These are phyloP conservation scores for Voacanga thouarsii DNA, from an alignment of 257 asterid species.

Conservation along the genomic window DNA sequence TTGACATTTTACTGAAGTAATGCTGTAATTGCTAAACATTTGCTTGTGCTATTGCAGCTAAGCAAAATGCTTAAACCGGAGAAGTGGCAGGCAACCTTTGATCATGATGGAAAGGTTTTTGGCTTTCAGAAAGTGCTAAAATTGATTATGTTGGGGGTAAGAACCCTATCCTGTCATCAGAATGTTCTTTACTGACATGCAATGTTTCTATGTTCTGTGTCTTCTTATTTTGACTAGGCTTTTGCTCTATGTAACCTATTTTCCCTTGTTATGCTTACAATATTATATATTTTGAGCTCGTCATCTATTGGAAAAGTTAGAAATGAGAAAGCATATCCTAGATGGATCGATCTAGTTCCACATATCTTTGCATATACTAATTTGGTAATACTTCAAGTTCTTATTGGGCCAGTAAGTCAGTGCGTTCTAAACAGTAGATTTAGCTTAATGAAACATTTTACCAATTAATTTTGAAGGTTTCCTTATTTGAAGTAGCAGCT, in stretches of 20 bases:
- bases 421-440: not conserved
- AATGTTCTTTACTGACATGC: not conserved
- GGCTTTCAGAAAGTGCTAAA: slow-evolving; percentile 84
- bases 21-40: not conserved
- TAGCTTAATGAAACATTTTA: not conserved
- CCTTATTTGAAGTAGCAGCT: not conserved
- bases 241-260: not conserved
- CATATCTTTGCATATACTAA: not conserved
- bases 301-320: not conserved
- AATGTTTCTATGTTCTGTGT: slow-evolving; percentile 7
- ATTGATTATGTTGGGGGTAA: slow-evolving; percentile 88
- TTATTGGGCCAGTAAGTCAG: not conserved
- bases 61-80: slow-evolving; percentile 96
- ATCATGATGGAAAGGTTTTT: slow-evolving; percentile 77
- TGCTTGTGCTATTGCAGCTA: slow-evolving; percentile 41
- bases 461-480: not conserved
- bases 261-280: not conserved
- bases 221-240: not conserved
- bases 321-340: not conserved
- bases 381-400: not conserved
- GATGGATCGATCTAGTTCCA: not conserved
- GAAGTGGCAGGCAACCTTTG: slow-evolving; percentile 93
- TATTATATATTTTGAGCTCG: not conserved
- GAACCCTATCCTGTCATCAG: slow-evolving; percentile 13
- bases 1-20: not conserved